A percentile compares a stretch with the other conserved stretches of the same genome.
phyloP scores from a whole-genome alignment of 108 stramenopile species.

The Conticribra weissflogii region DNA sequence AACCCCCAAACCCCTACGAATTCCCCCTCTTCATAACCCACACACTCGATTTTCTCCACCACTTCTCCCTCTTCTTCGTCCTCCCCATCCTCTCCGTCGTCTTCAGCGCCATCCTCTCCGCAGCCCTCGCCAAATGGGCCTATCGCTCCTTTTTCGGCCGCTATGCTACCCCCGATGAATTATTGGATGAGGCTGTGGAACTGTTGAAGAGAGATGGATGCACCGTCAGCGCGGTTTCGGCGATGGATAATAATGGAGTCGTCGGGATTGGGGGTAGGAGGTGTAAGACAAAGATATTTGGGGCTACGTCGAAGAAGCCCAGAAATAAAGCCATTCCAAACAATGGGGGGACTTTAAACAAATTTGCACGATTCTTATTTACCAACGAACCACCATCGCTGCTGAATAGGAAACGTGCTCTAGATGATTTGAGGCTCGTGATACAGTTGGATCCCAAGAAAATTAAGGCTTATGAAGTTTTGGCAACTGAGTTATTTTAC shows the following conservation, averaged over 20 bases:
- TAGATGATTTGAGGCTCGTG: slow-evolving; percentile 20
- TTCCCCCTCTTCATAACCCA: not conserved
- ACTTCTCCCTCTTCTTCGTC: slow-evolving; percentile 26
- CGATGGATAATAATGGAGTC: not conserved
- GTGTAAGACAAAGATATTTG: not conserved
- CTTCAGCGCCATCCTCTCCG: slow-evolving; percentile 2
- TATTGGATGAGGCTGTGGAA: slow-evolving; percentile 21
- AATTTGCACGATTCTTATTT: not conserved
- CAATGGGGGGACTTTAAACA: too few species aligned
- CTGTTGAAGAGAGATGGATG: slow-evolving; percentile 8
- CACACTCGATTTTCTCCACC: slow-evolving; percentile 19
- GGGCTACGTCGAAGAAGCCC: not conserved
- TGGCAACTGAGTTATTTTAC: slow-evolving; percentile 26
- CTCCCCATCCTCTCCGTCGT: slow-evolving; percentile 19
- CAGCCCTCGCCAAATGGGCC: not conserved
- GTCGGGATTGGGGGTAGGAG: not conserved
- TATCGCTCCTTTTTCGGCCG: slow-evolving; percentile 10
- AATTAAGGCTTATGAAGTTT: slow-evolving; percentile 8
- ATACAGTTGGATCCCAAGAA: slow-evolving; percentile 15
- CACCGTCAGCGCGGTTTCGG: not conserved
- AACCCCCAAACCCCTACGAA: not conserved
- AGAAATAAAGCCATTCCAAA: not conserved
- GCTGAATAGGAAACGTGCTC: slow-evolving; percentile 5
- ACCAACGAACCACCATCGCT: not conserved
- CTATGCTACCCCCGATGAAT: slow-evolving; percentile 27